Evolutionary conservation across 371 early-diverging fungal genomes (phyloP).

Genomic region (Fennellomyces sp.): DNA sequence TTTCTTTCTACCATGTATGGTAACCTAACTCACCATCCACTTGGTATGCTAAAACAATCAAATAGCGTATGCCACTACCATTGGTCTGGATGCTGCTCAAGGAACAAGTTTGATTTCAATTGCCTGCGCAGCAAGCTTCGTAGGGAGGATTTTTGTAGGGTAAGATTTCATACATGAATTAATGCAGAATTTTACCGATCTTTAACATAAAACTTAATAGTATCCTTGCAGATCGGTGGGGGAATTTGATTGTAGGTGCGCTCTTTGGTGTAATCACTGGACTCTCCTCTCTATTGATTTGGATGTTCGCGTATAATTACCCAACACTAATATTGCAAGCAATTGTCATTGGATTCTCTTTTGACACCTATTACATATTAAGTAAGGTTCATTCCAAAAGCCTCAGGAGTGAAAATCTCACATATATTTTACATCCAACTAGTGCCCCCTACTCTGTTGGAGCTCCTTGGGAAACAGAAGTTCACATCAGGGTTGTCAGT

Average conservation of each 20-base stretch:
- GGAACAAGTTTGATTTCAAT: slow-evolving; percentile 36
- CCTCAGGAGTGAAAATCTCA: no score
- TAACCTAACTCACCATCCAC: neutral
- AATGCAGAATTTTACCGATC: neutral
- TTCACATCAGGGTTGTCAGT: neutral
- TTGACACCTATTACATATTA: slow-evolving; percentile 38
- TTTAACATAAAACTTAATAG: slow-evolving; percentile 20
- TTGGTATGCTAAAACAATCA: no score
- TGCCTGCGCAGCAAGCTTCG: slow-evolving; percentile 52
- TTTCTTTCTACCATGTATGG: slow-evolving; percentile 15
- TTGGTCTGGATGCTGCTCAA: slow-evolving; percentile 19
- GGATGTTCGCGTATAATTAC: slow-evolving; percentile 49
- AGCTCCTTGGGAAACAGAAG: neutral
- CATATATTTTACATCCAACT: neutral
- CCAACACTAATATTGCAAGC: slow-evolving; percentile 35
- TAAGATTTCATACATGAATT: neutral
- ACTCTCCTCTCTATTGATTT: slow-evolving; percentile 36
- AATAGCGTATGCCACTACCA: slow-evolving; percentile 10
- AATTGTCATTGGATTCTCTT: slow-evolving; percentile 40
- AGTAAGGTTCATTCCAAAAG: neutral
- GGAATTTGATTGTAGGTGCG: slow-evolving; percentile 40
- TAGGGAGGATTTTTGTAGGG: slow-evolving; percentile 55
- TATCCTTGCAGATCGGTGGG: slow-evolving; percentile 41
- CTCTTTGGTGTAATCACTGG: slow-evolving; percentile 34
- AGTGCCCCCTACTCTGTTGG: neutral